Evolutionary conservation across 805 yeast genomes (phyloP), one percentile per base, ranked within the genome.

Genomic region (Ogataea chonburiensis): DNA sequence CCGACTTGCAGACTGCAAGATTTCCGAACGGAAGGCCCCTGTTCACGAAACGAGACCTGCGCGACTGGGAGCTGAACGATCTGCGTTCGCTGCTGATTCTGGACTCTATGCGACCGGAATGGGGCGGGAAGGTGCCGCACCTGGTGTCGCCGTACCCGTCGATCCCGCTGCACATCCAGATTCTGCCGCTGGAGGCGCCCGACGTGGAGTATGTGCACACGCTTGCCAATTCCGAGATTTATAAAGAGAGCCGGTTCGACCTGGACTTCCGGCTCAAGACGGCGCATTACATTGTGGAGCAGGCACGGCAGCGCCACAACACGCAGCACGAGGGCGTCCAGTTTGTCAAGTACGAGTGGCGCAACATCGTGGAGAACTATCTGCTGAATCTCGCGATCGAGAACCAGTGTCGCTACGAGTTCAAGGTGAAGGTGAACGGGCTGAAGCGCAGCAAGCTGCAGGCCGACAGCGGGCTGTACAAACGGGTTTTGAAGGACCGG

Each of bases 21-120:
- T 61, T 76, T 24, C 63, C 71, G 8, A 75, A 75, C 44, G 82
- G 83, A 0, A 63, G 87, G 28, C 86, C 86, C 9, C 55, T 61
- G 17, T 81, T 79, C 58, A 79, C 86, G 0, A 73, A 71, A 43
- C 63, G 87, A 35, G 76, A 73, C 11, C 63, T 83, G 25, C 62
- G 77, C 17, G 83, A 81, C 55, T 83, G 91, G 91, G 79, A 73
- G 31, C 52, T 79, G 33, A 83, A 83, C 56, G 89, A 81, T 54
- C 62, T 79, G 13, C 63, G 91, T 28, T 78, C 87, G 2, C 56
- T 81, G 18, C 60, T 83, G 23, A 77, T 83, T 17, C 66, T 79
- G 15, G 72, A 68, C 20, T 60, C 55, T 17, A 46, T 73, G 24
- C 62, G 60, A 33, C 76, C 77, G 5, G 79, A 73, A 49, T 81